Percentiles rank a stretch among this genome's conserved stretches.
Evolutionary conservation across 2,329 filamentous ascomycete genomes (phyloP).

Genomic region (Venturia effusa): DNA sequence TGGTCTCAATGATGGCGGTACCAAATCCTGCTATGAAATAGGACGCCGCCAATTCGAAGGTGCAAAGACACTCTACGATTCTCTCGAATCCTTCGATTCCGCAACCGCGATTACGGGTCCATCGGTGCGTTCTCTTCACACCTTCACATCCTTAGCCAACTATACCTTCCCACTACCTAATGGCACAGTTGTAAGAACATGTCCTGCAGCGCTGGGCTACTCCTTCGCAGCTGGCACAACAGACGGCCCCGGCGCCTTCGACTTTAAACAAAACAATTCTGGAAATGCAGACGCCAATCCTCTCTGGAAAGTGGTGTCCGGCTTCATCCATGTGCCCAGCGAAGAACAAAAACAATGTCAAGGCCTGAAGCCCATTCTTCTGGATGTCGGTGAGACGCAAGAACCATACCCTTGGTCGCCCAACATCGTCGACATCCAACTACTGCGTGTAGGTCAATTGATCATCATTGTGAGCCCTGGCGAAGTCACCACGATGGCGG

Average conservation of each 20-base stretch:
- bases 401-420: constrained; percentile 78
- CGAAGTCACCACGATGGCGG: constrained; percentile 88
- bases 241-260: constrained; percentile 82
- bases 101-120: constrained; percentile 42
- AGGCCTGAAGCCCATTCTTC: constrained; percentile 67
- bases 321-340: constrained; percentile 59
- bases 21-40: constrained; percentile 65
- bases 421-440: constrained; percentile 83
- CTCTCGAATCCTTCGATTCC: constrained; percentile 16
- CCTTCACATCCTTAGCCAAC: constrained; percentile 70
- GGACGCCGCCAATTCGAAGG: constrained; percentile 59
- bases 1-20: constrained; percentile 49
- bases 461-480: constrained; percentile 76
- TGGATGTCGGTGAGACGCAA: constrained; percentile 76
- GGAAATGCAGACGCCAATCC: constrained; percentile 64
- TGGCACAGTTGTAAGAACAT: constrained; percentile 60
- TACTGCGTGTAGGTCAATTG: constrained; percentile 73
- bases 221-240: constrained; percentile 89
- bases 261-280: constrained; percentile 82
- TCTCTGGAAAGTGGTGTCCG: constrained; percentile 68
- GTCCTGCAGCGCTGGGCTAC: constrained; percentile 79
- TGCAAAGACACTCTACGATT: constrained; percentile 36
- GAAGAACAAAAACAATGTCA: constrained; percentile 66
- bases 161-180: constrained; percentile 66
- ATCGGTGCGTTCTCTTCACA: constrained; percentile 71